These are phyloP conservation scores for Acer negundo DNA, from an alignment of 345 rosid species.

Conservation along the genomic window DNA sequence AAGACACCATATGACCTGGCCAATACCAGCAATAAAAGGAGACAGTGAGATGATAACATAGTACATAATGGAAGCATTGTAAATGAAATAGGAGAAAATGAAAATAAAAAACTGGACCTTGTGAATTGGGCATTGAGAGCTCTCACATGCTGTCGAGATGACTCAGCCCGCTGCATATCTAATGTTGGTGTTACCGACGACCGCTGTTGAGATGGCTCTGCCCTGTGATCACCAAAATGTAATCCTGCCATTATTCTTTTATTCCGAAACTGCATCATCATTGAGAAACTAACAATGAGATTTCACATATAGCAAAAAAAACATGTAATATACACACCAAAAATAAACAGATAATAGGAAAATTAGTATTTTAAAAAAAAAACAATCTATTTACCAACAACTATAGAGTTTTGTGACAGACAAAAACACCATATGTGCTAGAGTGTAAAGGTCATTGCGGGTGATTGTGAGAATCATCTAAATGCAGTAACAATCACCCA, in stretches of 20 bases:
- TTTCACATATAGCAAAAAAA: not conserved
- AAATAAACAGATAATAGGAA: not conserved
- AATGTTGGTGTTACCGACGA: slow-evolving; percentile 30
- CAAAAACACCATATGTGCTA: not conserved
- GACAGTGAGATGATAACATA: not conserved
- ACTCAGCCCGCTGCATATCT: slow-evolving; percentile 65
- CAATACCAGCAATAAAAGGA: not conserved
- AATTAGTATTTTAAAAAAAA: not conserved
- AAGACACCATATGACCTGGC: not conserved
- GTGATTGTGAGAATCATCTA: not conserved
- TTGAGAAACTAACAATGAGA: slow-evolving; percentile 21
- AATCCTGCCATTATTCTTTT: slow-evolving; percentile 68
- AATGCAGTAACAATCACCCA: not conserved
- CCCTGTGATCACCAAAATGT: slow-evolving; percentile 52
- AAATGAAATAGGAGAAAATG: slow-evolving; percentile 4
- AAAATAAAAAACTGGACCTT: slow-evolving; percentile 51
- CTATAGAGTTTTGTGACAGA: not conserved
- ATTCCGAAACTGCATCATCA: slow-evolving; percentile 59
- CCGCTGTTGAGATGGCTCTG: slow-evolving; percentile 52
- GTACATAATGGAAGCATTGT: not conserved
- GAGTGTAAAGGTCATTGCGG: not conserved
- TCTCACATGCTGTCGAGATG: slow-evolving; percentile 80
- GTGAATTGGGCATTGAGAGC: slow-evolving; percentile 94
- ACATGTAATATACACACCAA: not conserved
- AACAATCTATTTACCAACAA: not conserved